Percentiles rank a stretch among this genome's conserved stretches.
Evolutionary conservation across 2,329 filamentous ascomycete genomes (phyloP).

Genomic region (Drechmeria coniospora): DNA sequence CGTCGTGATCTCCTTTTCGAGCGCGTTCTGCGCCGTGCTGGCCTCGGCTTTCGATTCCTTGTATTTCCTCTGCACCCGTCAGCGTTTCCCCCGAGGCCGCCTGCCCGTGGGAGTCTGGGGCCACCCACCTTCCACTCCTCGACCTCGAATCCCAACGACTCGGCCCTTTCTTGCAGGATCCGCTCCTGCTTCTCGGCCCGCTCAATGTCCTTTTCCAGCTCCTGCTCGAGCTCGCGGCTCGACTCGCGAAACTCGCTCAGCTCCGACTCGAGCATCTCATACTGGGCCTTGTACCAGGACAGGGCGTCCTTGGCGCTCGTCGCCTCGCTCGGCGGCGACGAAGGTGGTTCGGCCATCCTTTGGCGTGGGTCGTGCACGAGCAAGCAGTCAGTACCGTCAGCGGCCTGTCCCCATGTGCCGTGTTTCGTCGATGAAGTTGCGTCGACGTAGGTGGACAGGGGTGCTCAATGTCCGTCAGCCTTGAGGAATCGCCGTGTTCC

Average conservation of each 20-base stretch:
- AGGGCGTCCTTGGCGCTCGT: constrained; percentile 57
- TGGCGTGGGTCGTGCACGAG: too few species aligned
- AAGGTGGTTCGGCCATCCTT: constrained; percentile 43
- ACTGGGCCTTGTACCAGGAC: constrained; percentile 90
- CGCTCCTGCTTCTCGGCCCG: constrained; percentile 88
- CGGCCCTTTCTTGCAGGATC: constrained; percentile 71
- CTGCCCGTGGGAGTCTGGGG: neutral
- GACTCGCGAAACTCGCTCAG: constrained; percentile 87
- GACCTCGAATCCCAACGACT: constrained; percentile 71
- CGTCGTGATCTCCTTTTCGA: constrained; percentile 92
- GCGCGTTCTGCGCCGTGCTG: constrained; percentile 62
- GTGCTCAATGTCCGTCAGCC: too few species aligned
- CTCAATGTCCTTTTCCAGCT: constrained; percentile 92
- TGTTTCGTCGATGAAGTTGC: neutral
- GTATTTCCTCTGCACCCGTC: constrained; percentile 61
- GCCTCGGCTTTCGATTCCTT: constrained; percentile 87
- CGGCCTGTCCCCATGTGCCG: too few species aligned
- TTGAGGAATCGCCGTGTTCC: too few species aligned
- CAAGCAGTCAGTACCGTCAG: too few species aligned
- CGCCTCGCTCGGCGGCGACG: constrained; percentile 42
- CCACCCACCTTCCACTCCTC: constrained; percentile 89
- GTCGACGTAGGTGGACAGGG: too few species aligned
- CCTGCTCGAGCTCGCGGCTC: constrained; percentile 83
- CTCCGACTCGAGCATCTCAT: constrained; percentile 82
- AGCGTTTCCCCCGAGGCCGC: neutral